A percentile compares a stretch with the other conserved stretches of the same genome.
These are phyloP conservation scores for Monosporozyma solicola DNA, from an alignment of 805 yeast species.

Conservation along the genomic window DNA sequence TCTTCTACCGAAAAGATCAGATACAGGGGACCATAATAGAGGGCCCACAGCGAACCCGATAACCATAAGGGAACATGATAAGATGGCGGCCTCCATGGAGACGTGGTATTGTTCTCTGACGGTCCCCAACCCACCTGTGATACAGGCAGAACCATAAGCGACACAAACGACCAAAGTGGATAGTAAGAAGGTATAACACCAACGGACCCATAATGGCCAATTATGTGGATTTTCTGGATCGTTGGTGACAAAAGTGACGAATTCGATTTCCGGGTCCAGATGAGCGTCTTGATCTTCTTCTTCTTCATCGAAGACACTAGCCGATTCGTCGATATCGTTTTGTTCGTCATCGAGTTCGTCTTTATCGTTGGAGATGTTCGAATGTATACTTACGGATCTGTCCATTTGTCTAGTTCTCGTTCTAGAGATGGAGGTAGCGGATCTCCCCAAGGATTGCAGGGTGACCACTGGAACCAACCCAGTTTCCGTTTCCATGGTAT, in stretches of 20 bases:
- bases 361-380: slow-evolving; percentile 8
- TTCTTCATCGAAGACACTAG: slow-evolving; percentile 14
- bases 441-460: slow-evolving; percentile 57
- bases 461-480: slow-evolving; percentile 81
- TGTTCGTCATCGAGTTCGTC: slow-evolving; percentile 8
- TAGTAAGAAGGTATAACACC: slow-evolving; percentile 60
- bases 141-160: slow-evolving; percentile 88
- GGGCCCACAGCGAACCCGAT: slow-evolving; percentile 85
- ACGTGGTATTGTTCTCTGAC: slow-evolving; percentile 61
- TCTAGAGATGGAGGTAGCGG: slow-evolving; percentile 28
- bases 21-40: slow-evolving; percentile 78
- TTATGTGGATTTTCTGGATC: slow-evolving; percentile 91
- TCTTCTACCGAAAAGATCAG: slow-evolving; percentile 79
- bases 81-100: slow-evolving; percentile 65
- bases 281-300: slow-evolving; percentile 24
- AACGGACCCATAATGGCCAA: slow-evolving; percentile 52
- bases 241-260: slow-evolving; percentile 68
- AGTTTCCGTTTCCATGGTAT: slow-evolving; percentile 76
- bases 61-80: slow-evolving; percentile 81
- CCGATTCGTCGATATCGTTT: slow-evolving; percentile 14
- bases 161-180: slow-evolving; percentile 76
- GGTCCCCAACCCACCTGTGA: slow-evolving; percentile 74
- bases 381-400: slow-evolving; percentile 2
- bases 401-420: slow-evolving; percentile 32
- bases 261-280: slow-evolving; percentile 61